A percentile compares a stretch with the other conserved stretches of the same genome.
Conservation (phyloP, 2,329 filamentous ascomycete species). For the Fusarium sp. region DNA sequence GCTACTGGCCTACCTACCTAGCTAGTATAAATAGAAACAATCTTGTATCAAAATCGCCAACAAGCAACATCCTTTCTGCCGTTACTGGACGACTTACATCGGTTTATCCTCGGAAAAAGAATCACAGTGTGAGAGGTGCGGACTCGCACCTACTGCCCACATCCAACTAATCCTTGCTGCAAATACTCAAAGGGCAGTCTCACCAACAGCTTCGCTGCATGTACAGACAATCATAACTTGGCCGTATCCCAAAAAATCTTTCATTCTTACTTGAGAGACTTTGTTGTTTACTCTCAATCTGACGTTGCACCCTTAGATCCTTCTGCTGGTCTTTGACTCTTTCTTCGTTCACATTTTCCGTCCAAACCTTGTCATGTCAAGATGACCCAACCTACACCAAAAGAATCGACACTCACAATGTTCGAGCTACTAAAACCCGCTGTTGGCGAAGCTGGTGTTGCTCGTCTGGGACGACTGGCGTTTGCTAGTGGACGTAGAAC, state of each 20-base stretch:
- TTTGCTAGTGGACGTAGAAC: constrained; percentile 69
- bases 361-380: constrained; percentile 38
- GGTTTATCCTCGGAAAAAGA: constrained; percentile 27
- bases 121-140: constrained; percentile 14
- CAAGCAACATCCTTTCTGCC: background rate
- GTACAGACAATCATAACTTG: background rate
- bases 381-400: constrained; percentile 45
- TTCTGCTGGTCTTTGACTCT: background rate
- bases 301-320: background rate
- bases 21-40: too few relatives aligned
- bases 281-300: background rate
- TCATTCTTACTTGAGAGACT: background rate
- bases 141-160: constrained; percentile 3
- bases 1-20: too few relatives aligned
- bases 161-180: constrained; percentile 30
- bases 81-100: constrained; percentile 25
- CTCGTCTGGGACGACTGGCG: constrained; percentile 75
- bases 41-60: background rate
- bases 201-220: constrained; percentile 9
- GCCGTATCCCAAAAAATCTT: background rate
- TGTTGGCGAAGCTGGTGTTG: constrained; percentile 55
- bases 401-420: constrained; percentile 44
- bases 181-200: constrained; percentile 30
- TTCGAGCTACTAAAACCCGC: constrained; percentile 63
- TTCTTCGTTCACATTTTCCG: background rate